These are phyloP conservation scores for Helotiales sp. DNA, from an alignment of 2,329 filamentous ascomycete species.

Conservation along the genomic window DNA sequence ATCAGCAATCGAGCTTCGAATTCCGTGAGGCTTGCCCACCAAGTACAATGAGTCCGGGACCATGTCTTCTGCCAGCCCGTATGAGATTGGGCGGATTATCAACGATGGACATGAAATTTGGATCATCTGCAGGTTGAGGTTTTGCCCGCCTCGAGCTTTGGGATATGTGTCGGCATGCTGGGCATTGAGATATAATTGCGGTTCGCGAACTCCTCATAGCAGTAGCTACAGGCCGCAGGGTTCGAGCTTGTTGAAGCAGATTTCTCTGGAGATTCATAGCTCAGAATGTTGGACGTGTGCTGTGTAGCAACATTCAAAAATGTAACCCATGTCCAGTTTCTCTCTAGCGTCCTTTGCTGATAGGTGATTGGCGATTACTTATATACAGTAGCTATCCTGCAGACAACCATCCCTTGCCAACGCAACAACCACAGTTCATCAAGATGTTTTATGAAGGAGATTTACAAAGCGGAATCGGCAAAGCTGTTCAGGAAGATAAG, in stretches of 20 bases:
- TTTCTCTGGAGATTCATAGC: constrained; percentile 21
- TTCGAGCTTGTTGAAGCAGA: constrained; percentile 19
- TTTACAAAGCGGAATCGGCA: constrained; percentile 76
- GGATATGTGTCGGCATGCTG: constrained; percentile 31
- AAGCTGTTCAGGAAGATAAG: constrained; percentile 73
- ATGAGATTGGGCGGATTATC: constrained; percentile 84
- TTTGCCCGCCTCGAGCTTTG: constrained; percentile 20
- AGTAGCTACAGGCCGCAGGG: background rate
- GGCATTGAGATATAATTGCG: constrained; percentile 18
- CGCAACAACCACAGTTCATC: background rate
- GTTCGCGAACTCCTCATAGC: constrained; percentile 4
- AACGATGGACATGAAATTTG: constrained; percentile 79
- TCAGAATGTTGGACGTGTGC: background rate
- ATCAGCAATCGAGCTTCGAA: background rate
- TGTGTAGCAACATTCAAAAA: background rate
- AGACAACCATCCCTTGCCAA: background rate
- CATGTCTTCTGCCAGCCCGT: constrained; percentile 71
- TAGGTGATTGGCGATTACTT: background rate
- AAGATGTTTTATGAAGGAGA: constrained; percentile 80
- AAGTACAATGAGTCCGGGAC: constrained; percentile 76
- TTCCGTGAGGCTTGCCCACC: constrained; percentile 43
- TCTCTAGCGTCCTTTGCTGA: constrained; percentile 3
- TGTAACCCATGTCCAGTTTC: constrained; percentile 5
- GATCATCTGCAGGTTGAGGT: constrained; percentile 60
- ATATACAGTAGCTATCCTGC: background rate